A percentile compares a stretch with the other conserved stretches of the same genome.
phyloP scores from a whole-genome alignment of 2,329 filamentous ascomycete genomes.

The Allantophomopsis cytisporea region DNA sequence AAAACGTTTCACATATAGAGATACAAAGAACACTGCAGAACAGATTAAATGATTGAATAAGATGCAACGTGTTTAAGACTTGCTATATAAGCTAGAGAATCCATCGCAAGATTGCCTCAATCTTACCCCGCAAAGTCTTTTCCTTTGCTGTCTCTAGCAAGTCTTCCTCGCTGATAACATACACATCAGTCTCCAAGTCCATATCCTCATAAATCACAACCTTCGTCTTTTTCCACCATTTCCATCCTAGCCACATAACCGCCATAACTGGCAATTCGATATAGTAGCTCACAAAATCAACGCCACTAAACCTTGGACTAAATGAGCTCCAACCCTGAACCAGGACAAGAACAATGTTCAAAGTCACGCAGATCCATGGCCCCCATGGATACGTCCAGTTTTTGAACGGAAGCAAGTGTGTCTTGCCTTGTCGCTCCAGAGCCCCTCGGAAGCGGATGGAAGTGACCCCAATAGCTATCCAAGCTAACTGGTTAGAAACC shows the following conservation, averaged over 20 bases:
- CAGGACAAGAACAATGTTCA: slow-evolving; percentile 46
- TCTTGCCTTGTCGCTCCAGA: slow-evolving; percentile 41
- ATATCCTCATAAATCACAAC: slow-evolving; percentile 30
- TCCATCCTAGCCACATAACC: slow-evolving; percentile 40
- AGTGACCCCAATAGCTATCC: slow-evolving; percentile 50
- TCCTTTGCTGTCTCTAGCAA: slow-evolving; percentile 12
- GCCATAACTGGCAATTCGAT: slow-evolving; percentile 48
- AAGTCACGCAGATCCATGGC: slow-evolving; percentile 37
- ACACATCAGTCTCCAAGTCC: slow-evolving; percentile 35
- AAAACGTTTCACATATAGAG: no score
- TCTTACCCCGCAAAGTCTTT: slow-evolving; percentile 12
- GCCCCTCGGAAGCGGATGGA: slow-evolving; percentile 51
- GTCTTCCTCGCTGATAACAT: slow-evolving; percentile 14
- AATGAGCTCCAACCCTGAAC: slow-evolving; percentile 53
- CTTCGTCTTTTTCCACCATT: slow-evolving; percentile 30
- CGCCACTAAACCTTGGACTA: slow-evolving; percentile 39
- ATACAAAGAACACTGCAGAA: no score
- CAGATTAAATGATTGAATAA: no score
- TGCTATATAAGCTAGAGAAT: slow-evolving; percentile 10
- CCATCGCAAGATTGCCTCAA: slow-evolving; percentile 13
- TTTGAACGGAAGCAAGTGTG: slow-evolving; percentile 46
- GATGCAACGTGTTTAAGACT: no score
- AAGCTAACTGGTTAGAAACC: slow-evolving; percentile 53
- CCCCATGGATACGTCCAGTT: slow-evolving; percentile 56
- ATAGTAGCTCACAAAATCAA: slow-evolving; percentile 51